Conservation (phyloP, 192 early-diverging fungal genomes). For the Coemansia sp. region DNA sequence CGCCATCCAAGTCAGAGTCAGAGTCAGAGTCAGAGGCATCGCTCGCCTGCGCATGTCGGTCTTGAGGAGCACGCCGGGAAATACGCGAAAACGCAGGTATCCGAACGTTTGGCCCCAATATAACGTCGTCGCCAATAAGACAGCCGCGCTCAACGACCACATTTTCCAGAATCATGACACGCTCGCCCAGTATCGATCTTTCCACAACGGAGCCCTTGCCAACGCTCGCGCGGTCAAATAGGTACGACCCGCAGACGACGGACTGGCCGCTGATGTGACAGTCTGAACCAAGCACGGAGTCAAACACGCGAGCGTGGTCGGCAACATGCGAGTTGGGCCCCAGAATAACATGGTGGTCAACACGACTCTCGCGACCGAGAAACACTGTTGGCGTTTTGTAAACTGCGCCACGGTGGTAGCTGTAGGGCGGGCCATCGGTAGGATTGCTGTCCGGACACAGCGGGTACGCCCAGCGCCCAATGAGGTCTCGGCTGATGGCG, state of each 20-base stretch:
- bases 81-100: constrained; percentile 68
- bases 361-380: constrained; percentile 60
- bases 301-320: constrained; percentile 62
- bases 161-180: constrained; percentile 63
- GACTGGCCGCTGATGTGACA: constrained; percentile 80
- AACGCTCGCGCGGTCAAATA: constrained; percentile 78
- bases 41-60: constrained; percentile 10
- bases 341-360: constrained; percentile 79
- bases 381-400: constrained; percentile 80
- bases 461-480: constrained; percentile 92
- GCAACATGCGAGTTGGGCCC: constrained; percentile 75
- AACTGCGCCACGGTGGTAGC: constrained; percentile 72
- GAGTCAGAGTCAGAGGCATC: constrained; percentile 13
- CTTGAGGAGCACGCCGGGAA: constrained; percentile 30
- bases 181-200: constrained; percentile 72
- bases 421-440: constrained; percentile 65
- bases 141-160: constrained; percentile 71
- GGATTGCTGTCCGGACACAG: constrained; percentile 88
- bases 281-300: constrained; percentile 81
- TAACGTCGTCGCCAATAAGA: constrained; percentile 63
- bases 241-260: constrained; percentile 74
- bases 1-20: constrained; percentile 24
- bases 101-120: constrained; percentile 69
- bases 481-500: constrained; percentile 71
- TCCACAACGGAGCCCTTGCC: constrained; percentile 65